A percentile compares a stretch with the other conserved stretches of the same genome.
phyloP scores from a whole-genome alignment of 805 yeast genomes.

The Metschnikowia reukaufii region DNA sequence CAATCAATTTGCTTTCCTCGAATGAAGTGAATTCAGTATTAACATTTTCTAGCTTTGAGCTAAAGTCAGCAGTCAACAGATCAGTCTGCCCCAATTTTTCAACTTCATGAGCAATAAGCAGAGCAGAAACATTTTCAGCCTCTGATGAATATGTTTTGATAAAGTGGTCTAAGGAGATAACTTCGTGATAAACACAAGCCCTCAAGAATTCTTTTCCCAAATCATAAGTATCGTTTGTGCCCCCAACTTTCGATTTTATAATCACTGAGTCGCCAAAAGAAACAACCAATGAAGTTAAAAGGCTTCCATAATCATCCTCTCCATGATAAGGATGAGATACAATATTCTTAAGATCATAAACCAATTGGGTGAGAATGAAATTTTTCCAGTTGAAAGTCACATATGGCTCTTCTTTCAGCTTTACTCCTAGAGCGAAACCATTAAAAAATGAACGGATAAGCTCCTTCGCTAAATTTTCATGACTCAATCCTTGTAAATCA shows the following conservation, averaged over 20 bases:
- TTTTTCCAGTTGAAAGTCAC: slow-evolving; percentile 36
- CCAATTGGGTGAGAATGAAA: slow-evolving; percentile 32
- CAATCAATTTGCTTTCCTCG: slow-evolving; percentile 39
- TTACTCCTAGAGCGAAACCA: slow-evolving; percentile 22
- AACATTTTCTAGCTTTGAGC: slow-evolving; percentile 32
- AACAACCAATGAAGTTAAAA: slow-evolving; percentile 7
- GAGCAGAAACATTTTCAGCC: slow-evolving; percentile 23
- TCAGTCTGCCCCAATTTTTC: slow-evolving; percentile 23
- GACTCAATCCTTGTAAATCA: slow-evolving; percentile 12
- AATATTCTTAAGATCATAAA: slow-evolving; percentile 23
- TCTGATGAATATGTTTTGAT: slow-evolving; percentile 30
- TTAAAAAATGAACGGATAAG: slow-evolving; percentile 24
- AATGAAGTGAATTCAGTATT: slow-evolving; percentile 42
- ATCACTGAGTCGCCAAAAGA: slow-evolving; percentile 6
- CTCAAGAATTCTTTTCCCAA: slow-evolving; percentile 31
- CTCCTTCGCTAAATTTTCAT: slow-evolving; percentile 18
- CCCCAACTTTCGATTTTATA: slow-evolving; percentile 11
- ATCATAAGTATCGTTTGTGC: slow-evolving; percentile 22
- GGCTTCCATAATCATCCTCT: slow-evolving; percentile 6
- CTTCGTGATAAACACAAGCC: slow-evolving; percentile 30
- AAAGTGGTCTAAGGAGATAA: slow-evolving; percentile 28
- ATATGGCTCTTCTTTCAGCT: slow-evolving; percentile 24
- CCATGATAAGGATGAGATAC: not conserved
- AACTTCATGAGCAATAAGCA: slow-evolving; percentile 28
- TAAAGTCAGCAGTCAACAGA: slow-evolving; percentile 21